Evolutionary conservation across 2,329 filamentous ascomycete species (phyloP).

Genomic region (Phialophora tarda): DNA sequence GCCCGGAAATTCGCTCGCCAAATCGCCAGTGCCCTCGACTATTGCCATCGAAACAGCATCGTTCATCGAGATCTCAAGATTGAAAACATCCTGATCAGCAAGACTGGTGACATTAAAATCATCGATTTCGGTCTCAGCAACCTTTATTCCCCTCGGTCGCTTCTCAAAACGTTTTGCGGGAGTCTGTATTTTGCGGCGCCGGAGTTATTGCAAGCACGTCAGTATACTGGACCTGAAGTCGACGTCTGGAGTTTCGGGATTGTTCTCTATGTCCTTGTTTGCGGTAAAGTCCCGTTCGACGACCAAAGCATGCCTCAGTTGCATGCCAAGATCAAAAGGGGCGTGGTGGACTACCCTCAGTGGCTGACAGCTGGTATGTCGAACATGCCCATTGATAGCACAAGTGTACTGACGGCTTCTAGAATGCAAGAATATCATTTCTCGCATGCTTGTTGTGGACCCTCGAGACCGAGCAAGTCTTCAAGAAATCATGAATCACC

Average conservation of each 20-base stretch:
- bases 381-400: constrained; percentile 25
- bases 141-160: constrained; percentile 81
- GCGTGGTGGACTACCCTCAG: constrained; percentile 89
- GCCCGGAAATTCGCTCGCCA: constrained; percentile 96
- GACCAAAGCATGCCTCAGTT: constrained; percentile 99
- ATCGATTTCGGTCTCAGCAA: constrained; percentile 99
- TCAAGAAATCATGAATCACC: constrained; percentile 89
- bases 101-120: constrained; percentile 98
- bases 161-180: constrained; percentile 95
- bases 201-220: constrained; percentile 88
- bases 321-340: constrained; percentile 98
- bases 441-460: constrained; percentile 94
- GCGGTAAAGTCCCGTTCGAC: constrained; percentile 97
- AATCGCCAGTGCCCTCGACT: constrained; percentile 94
- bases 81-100: constrained; percentile 98
- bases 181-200: constrained; percentile 97
- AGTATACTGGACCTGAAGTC: constrained; percentile 94
- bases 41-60: constrained; percentile 97
- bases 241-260: constrained; percentile 99
- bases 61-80: constrained; percentile 98
- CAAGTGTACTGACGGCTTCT: constrained; percentile 46
- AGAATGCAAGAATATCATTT: constrained; percentile 95
- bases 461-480: constrained; percentile 84
- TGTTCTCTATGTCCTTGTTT: constrained; percentile 94
- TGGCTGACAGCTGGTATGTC: constrained; percentile 85